Base-by-base conservation (phyloP, 148 eudicot genomes). In the Chenopodium berlandieri region DNA sequence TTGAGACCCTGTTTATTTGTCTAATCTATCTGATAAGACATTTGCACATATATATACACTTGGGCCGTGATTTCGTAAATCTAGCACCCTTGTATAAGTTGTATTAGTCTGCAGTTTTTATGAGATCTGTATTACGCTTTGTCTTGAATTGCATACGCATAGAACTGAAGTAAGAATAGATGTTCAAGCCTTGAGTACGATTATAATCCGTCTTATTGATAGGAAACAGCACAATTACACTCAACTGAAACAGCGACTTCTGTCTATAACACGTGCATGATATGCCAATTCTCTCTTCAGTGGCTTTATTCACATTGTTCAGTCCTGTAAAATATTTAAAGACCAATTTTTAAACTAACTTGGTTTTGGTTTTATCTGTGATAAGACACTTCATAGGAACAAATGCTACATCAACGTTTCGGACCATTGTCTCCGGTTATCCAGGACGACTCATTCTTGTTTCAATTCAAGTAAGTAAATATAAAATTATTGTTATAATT, bases 381-480 rank as follows among this genome's bases (percentile, higher is more conserved):
- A 27, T 70, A 94, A 40, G 97, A 81, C 86, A 88, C 88, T 94
- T 94, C 82, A 89, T 92, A 71, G 84, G 89, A 80, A 89, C 98
- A 88, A 91, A 94, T 88, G 98, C 98, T 75, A 91, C 98, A 67
- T 91, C 92, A 77, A 87, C 91, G 71, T 92, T 92, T 85, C 90
- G 88, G 25, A 84, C 89, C 79, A 88, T 94, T 81, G 86, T 91
- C 67, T 89, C 92, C 70, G 88, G 92, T 80, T 92, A 94, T 82
- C 98, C 93, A 1, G 94, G 97, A 76, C 82, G 87, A 63, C 79
- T 92, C 72, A 83, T 86, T 86, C 91, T 92, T 34, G 94, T 92
- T 82, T 91, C 94, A 65, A 91, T 94, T 79, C 98, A 94, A 93
- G 98, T 92, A 85, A 79, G 30, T 73, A 34, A 66, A 62, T 37